Evolutionary conservation across 2,329 filamentous ascomycete species (phyloP), one percentile per base, ranked within the genome.

Genomic region (Ascochyta fabae): DNA sequence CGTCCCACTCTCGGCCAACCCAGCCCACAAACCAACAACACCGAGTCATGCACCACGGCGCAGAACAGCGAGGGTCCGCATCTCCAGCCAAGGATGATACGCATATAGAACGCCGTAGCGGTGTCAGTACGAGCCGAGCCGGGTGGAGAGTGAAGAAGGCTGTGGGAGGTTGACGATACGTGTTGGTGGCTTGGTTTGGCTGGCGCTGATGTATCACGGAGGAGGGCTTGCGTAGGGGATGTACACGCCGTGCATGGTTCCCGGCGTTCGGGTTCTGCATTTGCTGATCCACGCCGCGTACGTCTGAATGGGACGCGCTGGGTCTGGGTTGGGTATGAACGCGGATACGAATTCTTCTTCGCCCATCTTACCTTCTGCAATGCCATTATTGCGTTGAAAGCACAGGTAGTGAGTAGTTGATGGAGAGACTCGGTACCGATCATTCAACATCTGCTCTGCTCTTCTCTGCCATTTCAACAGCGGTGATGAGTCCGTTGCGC

Each of bases 1-100:
- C 0, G 78, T 69, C 1, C 68, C 69, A 1, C 56, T 69, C 8
- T 76, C 71, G 3, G 77, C 75, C 15, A 81, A 63, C 0, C 78
- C 65, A 47, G 75, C 74, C 39, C 79, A 31, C 78, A 75, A 34
- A 83, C 71, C 15, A 83, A 60, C 4, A 82, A 38, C 48, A 78
- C 77, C 7, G 75, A 78, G 74, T 43, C 75, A 68, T 42, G 53
- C 27, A 59, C 66, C 68, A 78, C 72, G 15, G 65, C 58, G 55
- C 9, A 80, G 53, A 27, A 79, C 78, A 15, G 58, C 38, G 4
- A 58, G 19, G 0, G 70, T 69, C 16, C 71, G 61, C 9, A 61
- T 62, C 45, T 80, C 73, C 0, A 73, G 66, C 75, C 75, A 80
- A 80, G 67, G 15, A 80, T 64, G 36, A 47, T 62, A 51, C 62